Conservation (phyloP, 1,284 basidiomycete genomes). For the Phenoliferia sp. region DNA sequence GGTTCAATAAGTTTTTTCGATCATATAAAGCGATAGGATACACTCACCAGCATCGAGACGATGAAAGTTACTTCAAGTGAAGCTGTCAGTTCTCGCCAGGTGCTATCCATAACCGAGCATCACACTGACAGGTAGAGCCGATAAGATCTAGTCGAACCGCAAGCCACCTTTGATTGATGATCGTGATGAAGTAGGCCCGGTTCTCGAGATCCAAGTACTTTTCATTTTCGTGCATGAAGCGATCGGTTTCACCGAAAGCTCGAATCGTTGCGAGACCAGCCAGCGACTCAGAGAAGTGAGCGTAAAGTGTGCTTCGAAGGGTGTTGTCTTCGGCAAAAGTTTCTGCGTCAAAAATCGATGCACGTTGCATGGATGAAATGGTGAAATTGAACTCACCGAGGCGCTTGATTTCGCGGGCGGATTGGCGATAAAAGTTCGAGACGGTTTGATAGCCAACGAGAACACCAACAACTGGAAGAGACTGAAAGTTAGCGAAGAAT, state of each 20-base stretch:
- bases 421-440: conserved; percentile 59
- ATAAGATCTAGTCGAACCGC: conserved; percentile 46
- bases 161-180: conserved; percentile 44
- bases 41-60: conserved; percentile 28
- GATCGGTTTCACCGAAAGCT: conserved; percentile 30
- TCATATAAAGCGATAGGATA: not conserved
- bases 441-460: not conserved
- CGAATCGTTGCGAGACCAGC: conserved; percentile 69
- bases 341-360: not conserved
- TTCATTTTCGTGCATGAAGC: conserved; percentile 12
- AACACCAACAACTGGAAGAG: not conserved
- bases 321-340: conserved; percentile 10
- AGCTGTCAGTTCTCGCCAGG: too few species aligned
- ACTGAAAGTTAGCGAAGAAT: not conserved
- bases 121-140: conserved; percentile 25
- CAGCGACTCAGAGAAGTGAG: conserved; percentile 45
- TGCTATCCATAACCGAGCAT: too few species aligned
- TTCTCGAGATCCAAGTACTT: conserved; percentile 40
- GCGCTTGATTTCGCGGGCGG: conserved; percentile 66
- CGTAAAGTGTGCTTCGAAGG: conserved; percentile 39
- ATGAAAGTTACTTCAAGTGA: conserved; percentile 40
- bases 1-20: conserved; percentile 15
- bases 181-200: conserved; percentile 48
- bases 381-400: conserved; percentile 40
- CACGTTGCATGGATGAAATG: not conserved